These are phyloP conservation scores for Malus sieversii DNA, from an alignment of 306 rosid genomes.

Conservation along the genomic window DNA sequence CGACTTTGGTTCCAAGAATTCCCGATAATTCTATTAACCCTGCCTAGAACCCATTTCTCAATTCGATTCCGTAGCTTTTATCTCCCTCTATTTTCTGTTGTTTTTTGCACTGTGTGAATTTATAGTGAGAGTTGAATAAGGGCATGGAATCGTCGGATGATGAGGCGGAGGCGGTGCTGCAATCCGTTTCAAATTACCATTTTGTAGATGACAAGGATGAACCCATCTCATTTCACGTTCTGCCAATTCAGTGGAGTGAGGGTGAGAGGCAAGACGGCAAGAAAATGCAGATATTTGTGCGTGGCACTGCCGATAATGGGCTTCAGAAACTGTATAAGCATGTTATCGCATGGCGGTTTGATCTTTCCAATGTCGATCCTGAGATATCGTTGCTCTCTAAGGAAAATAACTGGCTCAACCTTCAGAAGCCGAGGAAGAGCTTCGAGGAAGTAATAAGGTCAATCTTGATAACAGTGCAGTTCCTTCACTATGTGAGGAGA, in stretches of 20 bases:
- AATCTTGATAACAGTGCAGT: conserved; percentile 51
- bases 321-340: conserved; percentile 53
- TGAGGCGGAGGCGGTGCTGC: conserved; percentile 45
- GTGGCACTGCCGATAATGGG: conserved; percentile 55
- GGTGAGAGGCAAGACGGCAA: conserved; percentile 26
- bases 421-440: conserved; percentile 75
- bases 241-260: conserved; percentile 70
- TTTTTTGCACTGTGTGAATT: conserved; percentile 1
- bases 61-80: background rate
- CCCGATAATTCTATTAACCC: background rate
- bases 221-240: conserved; percentile 51
- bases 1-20: background rate
- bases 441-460: conserved; percentile 58
- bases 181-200: conserved; percentile 54
- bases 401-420: conserved; percentile 55
- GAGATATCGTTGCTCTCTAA: conserved; percentile 65
- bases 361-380: conserved; percentile 45
- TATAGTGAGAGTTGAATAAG: conserved; percentile 13
- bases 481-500: conserved; percentile 45
- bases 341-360: conserved; percentile 76
- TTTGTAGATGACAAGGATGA: conserved; percentile 40
- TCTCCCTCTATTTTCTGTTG: background rate
- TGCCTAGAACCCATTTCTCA: background rate
- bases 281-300: conserved; percentile 37
- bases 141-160: conserved; percentile 78